phyloP scores from a whole-genome alignment of 164 flowering plant species.

The Macadamia integrifolia region DNA sequence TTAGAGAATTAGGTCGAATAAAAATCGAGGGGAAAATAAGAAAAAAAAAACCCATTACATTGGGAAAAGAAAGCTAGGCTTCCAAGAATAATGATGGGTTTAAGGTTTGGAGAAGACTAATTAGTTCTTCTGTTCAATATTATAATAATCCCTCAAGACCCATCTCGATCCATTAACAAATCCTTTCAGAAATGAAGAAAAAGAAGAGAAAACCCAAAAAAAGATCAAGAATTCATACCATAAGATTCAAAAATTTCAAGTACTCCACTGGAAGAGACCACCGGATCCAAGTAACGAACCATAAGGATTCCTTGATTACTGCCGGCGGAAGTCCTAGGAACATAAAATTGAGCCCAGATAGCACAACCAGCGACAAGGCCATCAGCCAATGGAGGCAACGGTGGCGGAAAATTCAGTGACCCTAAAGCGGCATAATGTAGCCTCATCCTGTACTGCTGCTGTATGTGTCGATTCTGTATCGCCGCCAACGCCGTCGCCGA shows the following conservation, averaged over 20 bases:
- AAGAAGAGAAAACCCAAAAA: no score
- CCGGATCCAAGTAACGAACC: slow-evolving; percentile 59
- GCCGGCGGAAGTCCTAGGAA: slow-evolving; percentile 38
- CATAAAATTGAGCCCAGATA: slow-evolving; percentile 76
- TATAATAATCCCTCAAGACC: no score
- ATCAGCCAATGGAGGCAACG: slow-evolving; percentile 25
- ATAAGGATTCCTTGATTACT: slow-evolving; percentile 84
- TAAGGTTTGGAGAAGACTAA: no score
- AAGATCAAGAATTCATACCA: slow-evolving; percentile 34
- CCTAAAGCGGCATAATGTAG: slow-evolving; percentile 22
- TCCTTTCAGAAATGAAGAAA: no score
- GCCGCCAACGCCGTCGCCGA: slow-evolving; percentile 53
- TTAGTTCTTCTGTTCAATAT: no score
- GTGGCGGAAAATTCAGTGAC: no score
- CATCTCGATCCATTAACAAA: no score
- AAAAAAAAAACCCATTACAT: no score
- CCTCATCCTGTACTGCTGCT: slow-evolving; percentile 39
- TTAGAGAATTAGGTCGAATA: no score
- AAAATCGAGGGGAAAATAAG: no score
- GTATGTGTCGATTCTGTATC: slow-evolving; percentile 68
- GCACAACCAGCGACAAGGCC: slow-evolving; percentile 55
- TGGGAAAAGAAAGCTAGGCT: no score
- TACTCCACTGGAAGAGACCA: slow-evolving; percentile 35
- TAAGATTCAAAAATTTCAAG: slow-evolving; percentile 52
- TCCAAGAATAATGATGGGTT: no score